Evolutionary conservation across 2,329 filamentous ascomycete species (phyloP).

Genomic region (Cadophora luteo-olivacea): DNA sequence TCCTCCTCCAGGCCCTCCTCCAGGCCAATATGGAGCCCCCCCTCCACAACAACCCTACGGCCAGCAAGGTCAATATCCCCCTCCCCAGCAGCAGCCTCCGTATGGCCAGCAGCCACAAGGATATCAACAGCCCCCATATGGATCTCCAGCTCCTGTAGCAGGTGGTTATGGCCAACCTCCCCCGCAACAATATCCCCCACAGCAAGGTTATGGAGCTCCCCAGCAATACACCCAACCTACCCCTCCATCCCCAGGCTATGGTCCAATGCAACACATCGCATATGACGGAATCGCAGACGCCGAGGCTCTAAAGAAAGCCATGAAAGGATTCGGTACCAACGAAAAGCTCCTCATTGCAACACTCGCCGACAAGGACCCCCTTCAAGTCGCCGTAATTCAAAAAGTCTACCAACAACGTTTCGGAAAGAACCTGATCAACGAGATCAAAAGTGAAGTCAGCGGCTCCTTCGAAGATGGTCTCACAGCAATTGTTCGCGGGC

Average conservation of each 20-base stretch:
- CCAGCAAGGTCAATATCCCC: slow-evolving; percentile 22
- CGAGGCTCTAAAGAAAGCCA: slow-evolving; percentile 75
- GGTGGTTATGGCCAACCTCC: slow-evolving; percentile 32
- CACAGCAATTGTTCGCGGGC: slow-evolving; percentile 77
- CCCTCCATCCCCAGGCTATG: slow-evolving; percentile 76
- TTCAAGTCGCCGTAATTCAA: slow-evolving; percentile 75
- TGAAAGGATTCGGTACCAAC: slow-evolving; percentile 94
- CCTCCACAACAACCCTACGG: slow-evolving; percentile 31
- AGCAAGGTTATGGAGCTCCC: slow-evolving; percentile 44
- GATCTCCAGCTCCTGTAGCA: slow-evolving; percentile 14
- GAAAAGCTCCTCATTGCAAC: slow-evolving; percentile 77
- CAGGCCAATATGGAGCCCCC: slow-evolving; percentile 29
- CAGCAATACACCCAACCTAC: slow-evolving; percentile 56
- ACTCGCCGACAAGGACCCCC: slow-evolving; percentile 75
- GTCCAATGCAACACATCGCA: slow-evolving; percentile 70
- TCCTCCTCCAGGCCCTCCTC: slow-evolving; percentile 22
- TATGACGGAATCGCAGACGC: slow-evolving; percentile 74
- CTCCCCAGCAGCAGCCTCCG: slow-evolving; percentile 32
- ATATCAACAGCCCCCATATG: slow-evolving; percentile 22
- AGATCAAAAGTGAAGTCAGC: slow-evolving; percentile 79
- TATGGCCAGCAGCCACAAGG: slow-evolving; percentile 25
- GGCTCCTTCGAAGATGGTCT: slow-evolving; percentile 78
- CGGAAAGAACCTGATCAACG: slow-evolving; percentile 72
- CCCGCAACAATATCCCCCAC: slow-evolving; percentile 39
- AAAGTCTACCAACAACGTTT: slow-evolving; percentile 69